Evolutionary conservation across 116 monocot species (phyloP), one percentile per base, ranked within the genome.

Genomic region (Cymodocea nodosa): DNA sequence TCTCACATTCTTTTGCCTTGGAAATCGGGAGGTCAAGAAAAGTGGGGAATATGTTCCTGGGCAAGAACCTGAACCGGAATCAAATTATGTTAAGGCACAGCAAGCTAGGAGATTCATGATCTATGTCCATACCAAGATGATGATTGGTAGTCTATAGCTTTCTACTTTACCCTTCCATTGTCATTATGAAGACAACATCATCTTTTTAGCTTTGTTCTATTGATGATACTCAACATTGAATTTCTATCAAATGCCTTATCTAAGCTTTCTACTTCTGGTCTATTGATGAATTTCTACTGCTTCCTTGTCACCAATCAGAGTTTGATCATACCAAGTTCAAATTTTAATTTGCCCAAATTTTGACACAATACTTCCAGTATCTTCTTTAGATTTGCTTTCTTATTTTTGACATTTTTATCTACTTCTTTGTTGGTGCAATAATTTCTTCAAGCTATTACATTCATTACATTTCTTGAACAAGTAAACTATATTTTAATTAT

Each of bases 21-120:
- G 81, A 15, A 88, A 88, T 63, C 70, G 87, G 54, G 87, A 88
- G 66, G 74, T 64, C 55, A 67, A 74, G 63, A 69, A 56, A 50
- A 59, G 63, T 23, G 79, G 74, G 3, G 87, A 84, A 62, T 88
- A 88, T 35, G n/a, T 4, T 24, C 84, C 87, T 15, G 60, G 63
- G 66, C 78, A 84, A 71, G 68, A 61, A 4, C 84, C 84, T 10
- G 77, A 84, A 54, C 74, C 78, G 52, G 69, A 81, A 67, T 76
- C 84, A 11, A 81, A 84, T 63, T 88, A 88, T 44, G 65, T n/a
- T 30, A 78, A 72, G 59, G 84, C 87, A 10, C 87, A 88, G 61
- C 69, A 79, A 37, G 74, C 76, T 15, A 76, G 87, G 53, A 75
- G 87, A 13, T 88, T 88, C 76, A 88, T 88, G 87, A 88, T 88